These are phyloP conservation scores for Neonectria coccinea DNA, from an alignment of 2,329 filamentous ascomycete species.

Conservation along the genomic window DNA sequence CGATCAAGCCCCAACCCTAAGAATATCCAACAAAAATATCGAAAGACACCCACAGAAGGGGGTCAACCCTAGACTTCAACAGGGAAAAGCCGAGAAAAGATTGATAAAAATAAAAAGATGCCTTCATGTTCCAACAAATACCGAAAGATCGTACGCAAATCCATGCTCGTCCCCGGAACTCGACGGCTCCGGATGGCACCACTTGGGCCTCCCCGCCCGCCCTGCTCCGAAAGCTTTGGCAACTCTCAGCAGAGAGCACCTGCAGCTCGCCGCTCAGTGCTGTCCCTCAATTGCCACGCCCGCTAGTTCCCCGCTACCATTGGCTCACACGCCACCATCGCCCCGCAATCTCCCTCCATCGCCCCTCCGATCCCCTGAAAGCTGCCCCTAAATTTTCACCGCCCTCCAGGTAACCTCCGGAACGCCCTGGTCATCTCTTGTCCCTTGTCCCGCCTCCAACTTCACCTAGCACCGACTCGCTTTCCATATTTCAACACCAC, in stretches of 20 bases:
- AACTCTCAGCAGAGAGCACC: neutral
- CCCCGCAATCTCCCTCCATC: slow-evolving; percentile 32
- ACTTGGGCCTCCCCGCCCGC: slow-evolving; percentile 27
- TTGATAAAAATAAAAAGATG: slow-evolving; percentile 6
- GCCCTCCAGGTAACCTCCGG: slow-evolving; percentile 42
- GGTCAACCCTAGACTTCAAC: too few species aligned
- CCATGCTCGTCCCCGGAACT: slow-evolving; percentile 38
- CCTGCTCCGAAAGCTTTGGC: slow-evolving; percentile 31
- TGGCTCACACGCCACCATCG: slow-evolving; percentile 23
- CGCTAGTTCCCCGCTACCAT: slow-evolving; percentile 33
- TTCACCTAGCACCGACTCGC: slow-evolving; percentile 18
- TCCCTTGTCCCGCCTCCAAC: slow-evolving; percentile 26
- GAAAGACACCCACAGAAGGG: neutral
- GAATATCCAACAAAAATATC: slow-evolving; percentile 4
- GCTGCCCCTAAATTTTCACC: slow-evolving; percentile 43
- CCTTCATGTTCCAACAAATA: slow-evolving; percentile 41
- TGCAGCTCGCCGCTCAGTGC: slow-evolving; percentile 6
- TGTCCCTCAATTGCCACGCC: slow-evolving; percentile 32
- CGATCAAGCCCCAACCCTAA: neutral
- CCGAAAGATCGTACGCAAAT: slow-evolving; percentile 45
- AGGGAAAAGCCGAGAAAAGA: neutral
- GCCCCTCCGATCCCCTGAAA: slow-evolving; percentile 40
- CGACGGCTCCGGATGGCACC: slow-evolving; percentile 42
- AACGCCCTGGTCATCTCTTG: slow-evolving; percentile 13
- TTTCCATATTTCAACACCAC: slow-evolving; percentile 19